Evolutionary conservation across 495 filamentous ascomycete genomes (phyloP).

Genomic region (Penicillium longicatenatum): DNA sequence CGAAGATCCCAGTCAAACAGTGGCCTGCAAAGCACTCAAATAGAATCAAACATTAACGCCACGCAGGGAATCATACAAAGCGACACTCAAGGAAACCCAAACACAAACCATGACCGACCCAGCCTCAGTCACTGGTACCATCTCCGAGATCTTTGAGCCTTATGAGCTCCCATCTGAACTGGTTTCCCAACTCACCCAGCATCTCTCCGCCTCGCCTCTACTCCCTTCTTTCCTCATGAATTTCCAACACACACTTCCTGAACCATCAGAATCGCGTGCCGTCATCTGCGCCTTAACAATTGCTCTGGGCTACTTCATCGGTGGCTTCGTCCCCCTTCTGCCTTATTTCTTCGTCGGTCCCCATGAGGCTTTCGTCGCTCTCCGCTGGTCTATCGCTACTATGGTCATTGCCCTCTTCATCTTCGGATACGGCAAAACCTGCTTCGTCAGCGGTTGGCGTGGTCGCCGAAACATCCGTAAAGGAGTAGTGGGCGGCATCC

Average conservation of each 20-base stretch:
- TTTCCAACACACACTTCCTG: conserved; percentile 56
- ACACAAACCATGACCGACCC: conserved; percentile 43
- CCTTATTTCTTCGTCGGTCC: conserved; percentile 73
- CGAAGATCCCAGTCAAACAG: neutral
- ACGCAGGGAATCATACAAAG: conserved; percentile 53
- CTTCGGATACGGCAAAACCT: conserved; percentile 75
- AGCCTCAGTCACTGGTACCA: conserved; percentile 36
- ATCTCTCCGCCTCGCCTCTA: conserved; percentile 49
- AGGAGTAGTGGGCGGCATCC: conserved; percentile 50
- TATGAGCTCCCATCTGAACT: conserved; percentile 54
- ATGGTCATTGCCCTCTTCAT: conserved; percentile 70
- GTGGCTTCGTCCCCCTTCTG: conserved; percentile 70
- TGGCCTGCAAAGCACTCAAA: neutral
- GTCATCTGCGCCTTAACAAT: conserved; percentile 66
- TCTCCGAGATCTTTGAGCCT: conserved; percentile 55
- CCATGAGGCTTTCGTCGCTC: conserved; percentile 56
- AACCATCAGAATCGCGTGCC: conserved; percentile 53
- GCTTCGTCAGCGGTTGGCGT: conserved; percentile 46
- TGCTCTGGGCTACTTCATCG: conserved; percentile 71
- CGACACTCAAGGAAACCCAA: conserved; percentile 50
- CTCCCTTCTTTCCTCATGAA: conserved; percentile 59
- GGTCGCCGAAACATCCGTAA: conserved; percentile 40
- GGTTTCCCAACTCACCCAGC: conserved; percentile 44
- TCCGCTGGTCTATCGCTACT: conserved; percentile 68
- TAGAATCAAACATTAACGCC: neutral